A percentile compares a stretch with the other conserved stretches of the same genome.
Conservation (phyloP, 805 yeast species). For the Yamadazyma sp. region DNA sequence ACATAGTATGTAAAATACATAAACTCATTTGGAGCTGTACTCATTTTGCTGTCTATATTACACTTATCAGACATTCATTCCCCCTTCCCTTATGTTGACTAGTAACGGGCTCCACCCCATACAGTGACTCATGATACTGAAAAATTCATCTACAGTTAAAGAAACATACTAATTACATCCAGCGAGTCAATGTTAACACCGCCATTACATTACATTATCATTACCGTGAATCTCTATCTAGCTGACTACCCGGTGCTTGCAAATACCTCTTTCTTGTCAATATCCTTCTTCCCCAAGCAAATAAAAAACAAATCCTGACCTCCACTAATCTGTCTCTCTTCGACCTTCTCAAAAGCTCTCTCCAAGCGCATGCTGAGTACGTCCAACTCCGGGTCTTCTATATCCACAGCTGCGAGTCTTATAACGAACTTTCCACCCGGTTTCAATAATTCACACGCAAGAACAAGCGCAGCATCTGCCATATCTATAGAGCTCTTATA, state of each 20-base stretch:
- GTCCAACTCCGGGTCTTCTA: conserved; percentile 29
- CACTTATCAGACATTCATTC: no score
- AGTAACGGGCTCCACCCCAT: no score
- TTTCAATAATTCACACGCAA: conserved; percentile 28
- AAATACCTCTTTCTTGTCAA: conserved; percentile 13
- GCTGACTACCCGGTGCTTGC: no score
- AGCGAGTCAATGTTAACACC: no score
- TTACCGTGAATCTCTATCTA: no score
- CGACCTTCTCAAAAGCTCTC: conserved; percentile 28
- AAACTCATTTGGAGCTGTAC: no score
- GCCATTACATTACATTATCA: neutral
- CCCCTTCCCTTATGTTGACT: no score
- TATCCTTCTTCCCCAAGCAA: conserved; percentile 25
- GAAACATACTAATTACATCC: no score
- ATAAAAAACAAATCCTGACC: conserved; percentile 28
- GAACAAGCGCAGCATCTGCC: conserved; percentile 39
- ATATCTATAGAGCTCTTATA: conserved; percentile 34
- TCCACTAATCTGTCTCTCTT: conserved; percentile 4
- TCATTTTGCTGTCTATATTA: no score
- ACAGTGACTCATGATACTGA: no score
- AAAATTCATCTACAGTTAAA: no score
- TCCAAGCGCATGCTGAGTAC: conserved; percentile 24
- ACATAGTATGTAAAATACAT: no score
- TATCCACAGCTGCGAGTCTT: conserved; percentile 26
- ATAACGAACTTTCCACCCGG: conserved; percentile 33